Conservation (phyloP, 148 eudicot genomes). For the Amaranthus cruentus region DNA sequence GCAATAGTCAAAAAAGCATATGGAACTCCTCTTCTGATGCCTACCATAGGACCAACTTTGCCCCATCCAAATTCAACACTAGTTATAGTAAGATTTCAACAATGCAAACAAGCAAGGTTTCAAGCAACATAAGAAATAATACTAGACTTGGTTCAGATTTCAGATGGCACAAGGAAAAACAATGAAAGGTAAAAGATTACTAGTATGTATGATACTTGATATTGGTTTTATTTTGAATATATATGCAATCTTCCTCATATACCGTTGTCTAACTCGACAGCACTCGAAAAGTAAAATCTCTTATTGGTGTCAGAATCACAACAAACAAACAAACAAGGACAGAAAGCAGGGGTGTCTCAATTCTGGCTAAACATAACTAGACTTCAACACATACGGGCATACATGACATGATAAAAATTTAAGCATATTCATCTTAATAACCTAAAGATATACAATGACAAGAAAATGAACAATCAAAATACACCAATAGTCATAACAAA, state of each 20-base stretch:
- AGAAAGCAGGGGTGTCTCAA: background rate
- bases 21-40: background rate
- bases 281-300: background rate
- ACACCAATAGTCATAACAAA: background rate
- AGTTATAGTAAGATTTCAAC: background rate
- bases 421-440: background rate
- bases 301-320: background rate
- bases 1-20: background rate
- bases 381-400: background rate
- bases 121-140: background rate
- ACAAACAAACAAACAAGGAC: conserved; percentile 4
- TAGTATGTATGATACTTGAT: too few relatives aligned
- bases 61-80: background rate
- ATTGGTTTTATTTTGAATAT: too few relatives aligned
- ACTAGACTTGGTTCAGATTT: background rate
- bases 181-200: background rate
- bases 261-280: too few relatives aligned
- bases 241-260: too few relatives aligned
- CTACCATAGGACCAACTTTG: background rate
- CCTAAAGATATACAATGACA: background rate
- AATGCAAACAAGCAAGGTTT: background rate
- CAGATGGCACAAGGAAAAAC: background rate
- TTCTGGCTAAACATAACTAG: background rate
- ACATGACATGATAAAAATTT: background rate
- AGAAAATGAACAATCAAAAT: background rate